phyloP scores from a whole-genome alignment of 345 rosid genomes.

The Theobroma cacao region DNA sequence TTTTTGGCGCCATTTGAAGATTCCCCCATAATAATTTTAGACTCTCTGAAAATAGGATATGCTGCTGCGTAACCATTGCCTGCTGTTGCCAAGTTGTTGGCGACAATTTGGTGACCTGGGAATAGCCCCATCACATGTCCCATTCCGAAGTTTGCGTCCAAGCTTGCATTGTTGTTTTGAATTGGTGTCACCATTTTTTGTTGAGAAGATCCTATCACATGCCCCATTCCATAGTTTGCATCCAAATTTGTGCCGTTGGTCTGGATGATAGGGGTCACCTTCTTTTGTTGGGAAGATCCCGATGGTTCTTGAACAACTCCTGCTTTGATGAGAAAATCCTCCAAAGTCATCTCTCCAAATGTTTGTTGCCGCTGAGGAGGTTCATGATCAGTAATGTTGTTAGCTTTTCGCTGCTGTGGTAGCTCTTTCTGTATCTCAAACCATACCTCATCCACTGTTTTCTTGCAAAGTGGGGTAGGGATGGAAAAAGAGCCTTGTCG shows the following conservation, averaged over 20 bases:
- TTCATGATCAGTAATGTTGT: slow-evolving; percentile 14
- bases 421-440: slow-evolving; percentile 68
- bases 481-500: slow-evolving; percentile 73
- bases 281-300: slow-evolving; percentile 1
- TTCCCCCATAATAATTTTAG: slow-evolving; percentile 37
- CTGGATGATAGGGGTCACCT: not conserved
- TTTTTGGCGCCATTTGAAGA: slow-evolving; percentile 27
- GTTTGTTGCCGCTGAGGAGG: slow-evolving; percentile 54
- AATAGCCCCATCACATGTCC: slow-evolving; percentile 31
- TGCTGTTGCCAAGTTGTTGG: slow-evolving; percentile 8
- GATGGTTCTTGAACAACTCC: slow-evolving; percentile 70
- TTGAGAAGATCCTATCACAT: slow-evolving; percentile 7
- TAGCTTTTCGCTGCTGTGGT: slow-evolving; percentile 17
- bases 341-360: slow-evolving; percentile 76
- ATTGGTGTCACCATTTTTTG: slow-evolving; percentile 9
- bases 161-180: slow-evolving; percentile 14
- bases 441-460: slow-evolving; percentile 92
- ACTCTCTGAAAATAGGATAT: slow-evolving; percentile 30
- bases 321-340: slow-evolving; percentile 80
- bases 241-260: slow-evolving; percentile 9
- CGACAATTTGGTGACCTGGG: slow-evolving; percentile 15
- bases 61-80: slow-evolving; percentile 28
- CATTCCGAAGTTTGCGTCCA: slow-evolving; percentile 34
- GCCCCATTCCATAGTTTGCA: slow-evolving; percentile 36
- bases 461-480: slow-evolving; percentile 72